Percentiles rank a stretch among this genome's conserved stretches.
Evolutionary conservation across 306 rosid species (phyloP).

Genomic region (Vicia villosa): DNA sequence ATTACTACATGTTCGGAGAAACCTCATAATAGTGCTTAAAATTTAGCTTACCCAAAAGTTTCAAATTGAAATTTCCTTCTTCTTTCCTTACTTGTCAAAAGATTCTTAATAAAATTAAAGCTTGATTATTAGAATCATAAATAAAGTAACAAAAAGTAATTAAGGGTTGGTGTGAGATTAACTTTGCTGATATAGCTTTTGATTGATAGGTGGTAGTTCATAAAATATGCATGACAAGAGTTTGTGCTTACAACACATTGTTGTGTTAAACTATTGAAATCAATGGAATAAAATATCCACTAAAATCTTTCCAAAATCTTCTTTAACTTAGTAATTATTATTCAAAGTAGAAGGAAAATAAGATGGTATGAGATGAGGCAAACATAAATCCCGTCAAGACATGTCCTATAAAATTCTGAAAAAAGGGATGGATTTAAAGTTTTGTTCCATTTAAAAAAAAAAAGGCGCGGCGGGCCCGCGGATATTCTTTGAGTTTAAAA

Average conservation of each 20-base stretch:
- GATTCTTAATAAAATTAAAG: slow-evolving; percentile 25
- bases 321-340: slow-evolving; percentile 34
- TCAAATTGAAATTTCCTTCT: slow-evolving; percentile 28
- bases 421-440: no score
- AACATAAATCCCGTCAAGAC: no score
- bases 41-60: slow-evolving; percentile 26
- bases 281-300: slow-evolving; percentile 38
- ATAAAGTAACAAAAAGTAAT: slow-evolving; percentile 18
- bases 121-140: slow-evolving; percentile 34
- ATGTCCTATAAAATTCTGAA: no score
- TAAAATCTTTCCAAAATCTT: slow-evolving; percentile 45
- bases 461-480: no score
- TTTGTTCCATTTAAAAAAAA: no score
- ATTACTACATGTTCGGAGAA: slow-evolving; percentile 20
- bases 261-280: slow-evolving; percentile 30
- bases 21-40: slow-evolving; percentile 14
- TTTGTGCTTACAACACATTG: slow-evolving; percentile 27
- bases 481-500: no score
- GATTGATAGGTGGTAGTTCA: neutral
- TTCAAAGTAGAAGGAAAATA: slow-evolving; percentile 41
- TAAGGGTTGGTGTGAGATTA: slow-evolving; percentile 31
- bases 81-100: slow-evolving; percentile 27
- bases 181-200: slow-evolving; percentile 27
- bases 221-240: neutral
- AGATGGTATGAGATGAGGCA: no score